Conservation (phyloP, 1,284 basidiomycete species). For the Papiliotrema nemorosa region DNA sequence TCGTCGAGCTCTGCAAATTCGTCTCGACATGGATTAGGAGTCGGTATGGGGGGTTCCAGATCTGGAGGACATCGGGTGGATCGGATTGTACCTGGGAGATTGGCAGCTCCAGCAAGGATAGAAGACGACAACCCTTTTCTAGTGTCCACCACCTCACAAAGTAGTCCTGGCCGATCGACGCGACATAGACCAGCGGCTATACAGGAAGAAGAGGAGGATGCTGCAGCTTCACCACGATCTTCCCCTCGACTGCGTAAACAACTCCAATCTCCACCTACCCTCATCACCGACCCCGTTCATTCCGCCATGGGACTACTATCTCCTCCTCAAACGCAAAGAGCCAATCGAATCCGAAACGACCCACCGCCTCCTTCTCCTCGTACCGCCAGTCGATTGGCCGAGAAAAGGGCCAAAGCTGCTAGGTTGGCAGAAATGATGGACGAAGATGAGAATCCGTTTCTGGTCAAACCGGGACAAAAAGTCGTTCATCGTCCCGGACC, state of each 20-base stretch:
- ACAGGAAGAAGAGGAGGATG: not conserved
- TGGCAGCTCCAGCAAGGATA: not conserved
- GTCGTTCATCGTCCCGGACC: constrained; percentile 8
- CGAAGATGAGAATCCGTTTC: constrained; percentile 39
- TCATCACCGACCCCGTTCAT: constrained; percentile 6
- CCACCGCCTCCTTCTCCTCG: constrained; percentile 5
- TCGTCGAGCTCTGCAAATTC: constrained; percentile 1
- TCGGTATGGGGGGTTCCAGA: constrained; percentile 40
- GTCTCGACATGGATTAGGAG: constrained; percentile 32
- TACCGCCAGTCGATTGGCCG: not conserved
- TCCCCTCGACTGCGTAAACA: not conserved
- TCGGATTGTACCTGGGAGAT: constrained; percentile 13
- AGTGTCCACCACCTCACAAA: not conserved
- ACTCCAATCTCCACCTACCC: not conserved
- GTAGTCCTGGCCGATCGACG: constrained; percentile 1
- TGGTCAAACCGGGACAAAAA: constrained; percentile 32
- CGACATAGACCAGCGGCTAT: not conserved
- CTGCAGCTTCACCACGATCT: not conserved
- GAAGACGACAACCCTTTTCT: constrained; percentile 33
- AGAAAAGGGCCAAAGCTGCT: constrained; percentile 7
- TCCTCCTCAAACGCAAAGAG: constrained; percentile 7
- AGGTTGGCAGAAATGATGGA: constrained; percentile 20
- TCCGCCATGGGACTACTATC: constrained; percentile 1
- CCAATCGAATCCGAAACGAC: not conserved
- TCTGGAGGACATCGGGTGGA: constrained; percentile 25